Evolutionary conservation across 208 protist genomes (phyloP), one percentile per base, ranked within the genome.

Genomic region (Trypanosoma boissoni): DNA sequence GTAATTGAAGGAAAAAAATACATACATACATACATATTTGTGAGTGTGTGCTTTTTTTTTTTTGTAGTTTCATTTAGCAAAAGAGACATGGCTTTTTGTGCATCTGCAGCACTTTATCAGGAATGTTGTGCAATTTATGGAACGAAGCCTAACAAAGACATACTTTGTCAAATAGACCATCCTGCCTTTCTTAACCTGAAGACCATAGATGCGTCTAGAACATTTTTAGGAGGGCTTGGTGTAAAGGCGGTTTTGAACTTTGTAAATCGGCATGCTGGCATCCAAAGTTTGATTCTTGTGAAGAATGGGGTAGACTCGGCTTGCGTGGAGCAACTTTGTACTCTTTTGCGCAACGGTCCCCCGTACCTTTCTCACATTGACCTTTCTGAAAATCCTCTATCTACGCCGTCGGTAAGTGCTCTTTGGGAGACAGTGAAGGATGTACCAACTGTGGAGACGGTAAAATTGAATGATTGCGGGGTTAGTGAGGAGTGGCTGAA

Each of bases 161-260:
- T 95, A 9, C 16, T 64, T 7, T 32, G 49, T 21, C 85, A 92
- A 52, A 53, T 95, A 20, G 46, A 74, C 44, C 16, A 68, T n/a
- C 57, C 77, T 20, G 78, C 80, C 43, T 61, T 88, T 52, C 55
- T 92, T 10, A 70, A 69, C 18, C 42, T 92, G 16, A 26, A 53
- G 12, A 3, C 59, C 14, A 58, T 95, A 53, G 88, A 95, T 62
- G 82, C 78, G 41, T 85, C 85, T 0, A 45, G 80, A 44, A 95
- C 82, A 10, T 87, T 91, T 59, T 65, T 95, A 16, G 88, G 88
- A 45, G 72, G 67, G 16, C 64, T 76, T 8, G 88, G 88, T 14
- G 74, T 86, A 6, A 77, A 74, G 48, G 84, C 85, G 5, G 63
- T 95, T 14, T 73, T 95, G 1, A 70, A 82, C 51, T 81, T 91